Base-by-base conservation (phyloP, 768 basidiomycete species). In the Tricholoma terreum region DNA sequence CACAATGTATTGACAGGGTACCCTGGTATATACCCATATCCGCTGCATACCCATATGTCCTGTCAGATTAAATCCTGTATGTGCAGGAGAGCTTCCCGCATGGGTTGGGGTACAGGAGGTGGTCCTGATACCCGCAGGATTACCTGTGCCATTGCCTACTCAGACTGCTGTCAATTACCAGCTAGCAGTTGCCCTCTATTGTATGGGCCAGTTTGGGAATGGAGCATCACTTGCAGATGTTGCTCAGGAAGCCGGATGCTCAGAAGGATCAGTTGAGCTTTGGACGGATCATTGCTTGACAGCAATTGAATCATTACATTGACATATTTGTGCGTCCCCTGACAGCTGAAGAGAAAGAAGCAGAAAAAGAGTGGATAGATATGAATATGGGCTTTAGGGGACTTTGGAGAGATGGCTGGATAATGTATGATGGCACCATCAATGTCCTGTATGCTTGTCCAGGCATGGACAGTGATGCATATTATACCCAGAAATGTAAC, bases 281-380 rank as follows among this genome's bases (percentile, higher is more conserved):
- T 75, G 58, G 43, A 73, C 72, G 8, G 43, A 68, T 3, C 63
- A 65, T 0, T 67, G 66, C 42, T 67, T 75, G 43, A 57, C 52
- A 12, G 73, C 71, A 1, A 69, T 77, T 45, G 65, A 69, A 35
- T 58, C 62, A 1, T 60, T 74, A 2, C 71, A 74, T 58, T n/a
- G 64, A 72, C 6, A 52, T 49, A 0, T 73, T 71, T 68, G 67
- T 75, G 1, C 58, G 67, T 6, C 55, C 42, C 1, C 58, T 71
- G 1, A 70, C 69, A 31, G 21, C 58, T 5, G 71, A 61, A 42
- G 73, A 76, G 53, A 74, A 71, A 56, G 74, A 73, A 36, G 38
- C 17, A 0, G 71, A 75, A 45, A 75, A 76, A 58, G 11, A 27
- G 12, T 76, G 72, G 74, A 67, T 76, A 4, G 73, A 73, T 33